Percentiles rank a stretch among this genome's conserved stretches.
Conservation (phyloP, 2,329 filamentous ascomycete species). For the Colletotrichum sidae region DNA sequence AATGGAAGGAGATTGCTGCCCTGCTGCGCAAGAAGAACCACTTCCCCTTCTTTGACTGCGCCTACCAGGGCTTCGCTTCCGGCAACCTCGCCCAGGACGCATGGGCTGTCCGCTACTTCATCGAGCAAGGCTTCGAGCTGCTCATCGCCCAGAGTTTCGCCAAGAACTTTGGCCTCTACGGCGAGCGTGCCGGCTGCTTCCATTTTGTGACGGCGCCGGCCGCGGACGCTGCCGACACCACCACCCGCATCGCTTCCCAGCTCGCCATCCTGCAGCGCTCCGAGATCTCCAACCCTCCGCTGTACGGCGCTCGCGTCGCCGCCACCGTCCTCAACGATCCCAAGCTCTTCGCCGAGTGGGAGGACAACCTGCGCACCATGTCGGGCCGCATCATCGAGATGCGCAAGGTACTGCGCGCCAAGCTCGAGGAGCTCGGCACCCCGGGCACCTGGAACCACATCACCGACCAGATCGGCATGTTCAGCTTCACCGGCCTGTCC, state of each 20-base stretch:
- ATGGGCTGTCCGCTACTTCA: conserved; percentile 93
- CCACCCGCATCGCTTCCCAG: conserved; percentile 81
- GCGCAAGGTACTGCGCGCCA: conserved; percentile 80
- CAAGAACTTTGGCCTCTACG: conserved; percentile 98
- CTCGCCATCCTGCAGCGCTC: conserved; percentile 94
- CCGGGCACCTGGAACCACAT: conserved; percentile 97
- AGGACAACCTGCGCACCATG: conserved; percentile 92
- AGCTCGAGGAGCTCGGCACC: conserved; percentile 86
- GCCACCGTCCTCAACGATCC: conserved; percentile 86
- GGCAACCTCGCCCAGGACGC: conserved; percentile 87
- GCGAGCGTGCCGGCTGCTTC: conserved; percentile 95
- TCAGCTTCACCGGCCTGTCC: conserved; percentile 87
- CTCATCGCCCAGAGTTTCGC: conserved; percentile 93
- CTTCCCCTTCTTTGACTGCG: conserved; percentile 98
- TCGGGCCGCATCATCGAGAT: conserved; percentile 94
- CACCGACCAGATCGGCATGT: conserved; percentile 99
- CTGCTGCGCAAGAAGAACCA: conserved; percentile 82
- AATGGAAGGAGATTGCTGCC: conserved; percentile 91
- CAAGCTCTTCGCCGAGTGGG: conserved; percentile 88
- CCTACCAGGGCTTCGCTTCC: conserved; percentile 97
- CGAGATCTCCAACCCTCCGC: conserved; percentile 96
- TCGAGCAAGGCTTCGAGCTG: conserved; percentile 90
- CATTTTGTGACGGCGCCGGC: conserved; percentile 86
- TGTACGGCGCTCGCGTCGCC: conserved; percentile 93
- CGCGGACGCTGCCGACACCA: conserved; percentile 71